Conservation (phyloP, 805 yeast genomes). For the Debaryomyces castellii region DNA sequence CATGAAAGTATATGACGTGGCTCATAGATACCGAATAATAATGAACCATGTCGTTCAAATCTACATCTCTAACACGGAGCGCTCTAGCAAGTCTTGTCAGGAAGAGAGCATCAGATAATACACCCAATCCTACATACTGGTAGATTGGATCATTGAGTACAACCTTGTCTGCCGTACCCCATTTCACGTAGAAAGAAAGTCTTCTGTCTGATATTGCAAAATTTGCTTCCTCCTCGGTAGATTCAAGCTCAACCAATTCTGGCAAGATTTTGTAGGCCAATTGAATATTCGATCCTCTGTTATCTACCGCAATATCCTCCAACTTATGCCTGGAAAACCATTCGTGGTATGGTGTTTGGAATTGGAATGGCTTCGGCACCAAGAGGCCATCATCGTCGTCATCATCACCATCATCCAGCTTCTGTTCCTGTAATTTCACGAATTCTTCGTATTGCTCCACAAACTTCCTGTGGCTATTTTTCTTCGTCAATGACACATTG, state of each 20-base stretch:
- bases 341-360: slow-evolving; percentile 33
- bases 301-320: slow-evolving; percentile 12
- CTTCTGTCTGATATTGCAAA: slow-evolving; percentile 23
- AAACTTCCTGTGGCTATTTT: slow-evolving; percentile 25
- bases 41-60: slow-evolving; percentile 18
- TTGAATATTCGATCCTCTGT: slow-evolving; percentile 11
- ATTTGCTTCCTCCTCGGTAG: slow-evolving; percentile 22
- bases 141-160: slow-evolving; percentile 14
- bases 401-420: slow-evolving; percentile 20
- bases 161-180: slow-evolving; percentile 24
- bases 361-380: slow-evolving; percentile 28
- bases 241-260: slow-evolving; percentile 29
- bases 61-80: slow-evolving; percentile 37
- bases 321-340: slow-evolving; percentile 24
- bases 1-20: slow-evolving; percentile 67
- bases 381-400: slow-evolving; percentile 26
- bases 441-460: slow-evolving; percentile 21
- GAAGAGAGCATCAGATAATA: slow-evolving; percentile 57
- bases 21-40: slow-evolving; percentile 62
- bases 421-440: slow-evolving; percentile 19
- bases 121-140: slow-evolving; percentile 57
- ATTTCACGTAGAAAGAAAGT: slow-evolving; percentile 23
- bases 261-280: slow-evolving; percentile 30
- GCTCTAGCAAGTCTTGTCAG: slow-evolving; percentile 53
- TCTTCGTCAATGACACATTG: slow-evolving; percentile 32